These are phyloP conservation scores for Tricholoma furcatifolium DNA, from an alignment of 768 basidiomycete species.

Conservation along the genomic window DNA sequence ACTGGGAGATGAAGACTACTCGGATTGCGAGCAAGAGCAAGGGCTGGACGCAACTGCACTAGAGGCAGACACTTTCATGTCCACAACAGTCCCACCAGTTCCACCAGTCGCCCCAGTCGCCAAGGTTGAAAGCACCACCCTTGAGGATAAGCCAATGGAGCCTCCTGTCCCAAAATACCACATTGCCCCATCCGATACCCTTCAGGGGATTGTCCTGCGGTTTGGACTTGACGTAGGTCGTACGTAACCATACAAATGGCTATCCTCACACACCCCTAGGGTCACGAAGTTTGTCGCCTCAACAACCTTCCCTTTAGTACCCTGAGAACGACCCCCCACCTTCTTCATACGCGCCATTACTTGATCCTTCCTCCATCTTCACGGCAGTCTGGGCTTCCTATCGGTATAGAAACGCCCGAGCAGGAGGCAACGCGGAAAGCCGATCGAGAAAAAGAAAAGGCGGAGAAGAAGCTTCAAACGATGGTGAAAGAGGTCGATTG, in stretches of 20 bases:
- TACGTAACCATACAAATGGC: not conserved
- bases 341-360: constrained; percentile 66
- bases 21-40: constrained; percentile 32
- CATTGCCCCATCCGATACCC: constrained; percentile 55
- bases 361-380: constrained; percentile 52
- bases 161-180: constrained; percentile 42
- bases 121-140: not conserved
- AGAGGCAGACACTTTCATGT: not conserved
- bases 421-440: constrained; percentile 38
- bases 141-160: not conserved
- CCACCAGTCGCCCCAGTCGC: not conserved
- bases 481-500: constrained; percentile 71
- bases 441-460: constrained; percentile 48
- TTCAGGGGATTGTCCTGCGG: constrained; percentile 62
- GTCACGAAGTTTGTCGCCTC: constrained; percentile 57
- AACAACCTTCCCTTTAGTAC: constrained; percentile 68
- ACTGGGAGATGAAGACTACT: constrained; percentile 61
- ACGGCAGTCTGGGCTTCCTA: constrained; percentile 22
- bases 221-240: constrained; percentile 59
- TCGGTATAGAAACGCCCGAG: constrained; percentile 18
- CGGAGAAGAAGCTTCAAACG: constrained; percentile 59
- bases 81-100: not conserved
- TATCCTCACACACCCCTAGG: constrained; percentile 30
- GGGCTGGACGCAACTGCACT: not conserved
- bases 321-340: constrained; percentile 67